These are phyloP conservation scores for Lophiostoma macrostomum DNA, from an alignment of 495 filamentous ascomycete species.

Conservation along the genomic window DNA sequence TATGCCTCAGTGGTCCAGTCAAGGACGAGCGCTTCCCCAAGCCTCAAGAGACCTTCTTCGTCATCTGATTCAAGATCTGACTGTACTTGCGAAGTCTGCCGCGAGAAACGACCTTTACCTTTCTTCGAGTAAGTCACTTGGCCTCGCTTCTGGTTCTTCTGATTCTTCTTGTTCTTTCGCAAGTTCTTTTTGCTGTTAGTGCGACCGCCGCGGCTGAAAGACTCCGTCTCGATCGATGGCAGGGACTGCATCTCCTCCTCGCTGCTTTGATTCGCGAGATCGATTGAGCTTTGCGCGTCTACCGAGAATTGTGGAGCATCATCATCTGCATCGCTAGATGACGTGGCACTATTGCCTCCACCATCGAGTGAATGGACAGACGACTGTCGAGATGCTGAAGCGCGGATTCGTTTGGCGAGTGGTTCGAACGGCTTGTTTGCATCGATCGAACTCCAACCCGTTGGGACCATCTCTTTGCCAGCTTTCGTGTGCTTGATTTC, in stretches of 20 bases:
- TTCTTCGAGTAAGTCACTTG: conserved; percentile 39
- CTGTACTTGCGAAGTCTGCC: conserved; percentile 22
- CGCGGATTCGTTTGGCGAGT: conserved; percentile 53
- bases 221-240: conserved; percentile 6
- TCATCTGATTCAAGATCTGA: conserved; percentile 40
- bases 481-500: conserved; percentile 59
- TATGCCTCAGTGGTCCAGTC: conserved; percentile 71
- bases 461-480: conserved; percentile 54
- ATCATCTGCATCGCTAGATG: conserved; percentile 29
- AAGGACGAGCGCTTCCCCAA: conserved; percentile 78
- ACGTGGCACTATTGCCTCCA: conserved; percentile 12
- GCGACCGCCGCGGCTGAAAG: conserved; percentile 19
- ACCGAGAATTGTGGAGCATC: conserved; percentile 26
- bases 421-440: conserved; percentile 55
- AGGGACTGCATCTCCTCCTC: conserved; percentile 25
- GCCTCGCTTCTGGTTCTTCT: no score
- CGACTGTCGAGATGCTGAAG: conserved; percentile 35
- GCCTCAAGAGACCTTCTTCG: conserved; percentile 61
- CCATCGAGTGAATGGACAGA: conserved; percentile 38
- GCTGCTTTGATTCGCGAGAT: conserved; percentile 21
- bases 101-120: conserved; percentile 28
- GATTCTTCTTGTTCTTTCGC: conserved; percentile 26
- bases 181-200: conserved; percentile 25
- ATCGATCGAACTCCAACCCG: conserved; percentile 57
- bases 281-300: conserved; percentile 10